Evolutionary conservation across 768 basidiomycete genomes (phyloP).

Genomic region (Boletus rufocinnamomeus): DNA sequence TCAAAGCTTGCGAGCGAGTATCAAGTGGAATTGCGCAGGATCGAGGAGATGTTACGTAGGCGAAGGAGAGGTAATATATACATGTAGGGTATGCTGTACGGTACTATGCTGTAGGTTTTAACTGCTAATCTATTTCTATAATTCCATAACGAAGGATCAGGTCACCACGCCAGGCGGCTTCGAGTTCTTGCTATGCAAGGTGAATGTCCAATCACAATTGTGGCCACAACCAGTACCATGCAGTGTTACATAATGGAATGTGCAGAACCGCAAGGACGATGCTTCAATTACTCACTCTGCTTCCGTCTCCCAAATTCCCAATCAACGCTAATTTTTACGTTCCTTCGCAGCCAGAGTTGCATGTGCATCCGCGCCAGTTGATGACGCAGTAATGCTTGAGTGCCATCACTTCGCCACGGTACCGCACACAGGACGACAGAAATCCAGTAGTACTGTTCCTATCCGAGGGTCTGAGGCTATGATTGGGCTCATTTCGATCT

Average conservation of each 20-base stretch:
- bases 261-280: neutral
- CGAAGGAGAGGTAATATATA: slow-evolving; percentile 9
- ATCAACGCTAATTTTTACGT: neutral
- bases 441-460: neutral
- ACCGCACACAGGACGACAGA: slow-evolving; percentile 1
- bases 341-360: neutral
- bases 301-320: neutral
- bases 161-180: neutral
- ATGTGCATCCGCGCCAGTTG: neutral
- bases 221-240: neutral
- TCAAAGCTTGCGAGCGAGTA: slow-evolving; percentile 30
- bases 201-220: neutral
- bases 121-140: neutral
- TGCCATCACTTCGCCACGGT: slow-evolving; percentile 5
- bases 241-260: neutral
- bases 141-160: neutral
- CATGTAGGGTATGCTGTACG: neutral
- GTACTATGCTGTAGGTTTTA: neutral
- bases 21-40: slow-evolving; percentile 26
- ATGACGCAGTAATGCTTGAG: neutral
- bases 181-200: neutral
- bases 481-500: slow-evolving; percentile 19
- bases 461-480: slow-evolving; percentile 20
- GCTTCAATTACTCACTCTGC: neutral
- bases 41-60: slow-evolving; percentile 27